Percentiles rank a stretch among this genome's conserved stretches.
These are phyloP conservation scores for Populus simonii DNA, from an alignment of 345 rosid species.

Conservation along the genomic window DNA sequence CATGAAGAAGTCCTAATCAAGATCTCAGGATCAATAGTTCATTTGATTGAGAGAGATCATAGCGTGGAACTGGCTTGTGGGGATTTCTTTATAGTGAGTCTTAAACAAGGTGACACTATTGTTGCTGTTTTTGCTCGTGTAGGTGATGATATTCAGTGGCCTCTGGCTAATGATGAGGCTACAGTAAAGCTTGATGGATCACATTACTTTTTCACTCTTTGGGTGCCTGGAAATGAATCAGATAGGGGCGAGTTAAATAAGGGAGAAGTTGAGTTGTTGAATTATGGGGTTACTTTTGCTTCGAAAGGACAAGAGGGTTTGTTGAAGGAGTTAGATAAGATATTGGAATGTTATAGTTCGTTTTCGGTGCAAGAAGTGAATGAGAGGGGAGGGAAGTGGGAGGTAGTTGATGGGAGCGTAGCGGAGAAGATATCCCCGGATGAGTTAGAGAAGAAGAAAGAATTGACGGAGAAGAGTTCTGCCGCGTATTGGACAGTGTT, in stretches of 20 bases:
- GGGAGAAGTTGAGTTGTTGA: constrained; percentile 18
- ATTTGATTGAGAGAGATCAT: constrained; percentile 26
- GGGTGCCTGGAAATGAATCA: constrained; percentile 9
- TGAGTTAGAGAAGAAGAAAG: constrained; percentile 24
- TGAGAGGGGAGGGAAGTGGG: constrained; percentile 4
- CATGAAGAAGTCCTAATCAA: constrained; percentile 18
- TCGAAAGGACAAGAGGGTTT: constrained; percentile 31
- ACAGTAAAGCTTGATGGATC: constrained; percentile 33
- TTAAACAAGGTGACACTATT: constrained; percentile 24
- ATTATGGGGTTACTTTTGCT: constrained; percentile 28
- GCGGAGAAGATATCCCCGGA: constrained; percentile 27
- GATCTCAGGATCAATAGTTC: constrained; percentile 26
- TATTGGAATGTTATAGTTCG: constrained; percentile 20
- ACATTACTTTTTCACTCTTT: constrained; percentile 30
- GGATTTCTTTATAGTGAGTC: constrained; percentile 10
- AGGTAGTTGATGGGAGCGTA: constrained; percentile 18
- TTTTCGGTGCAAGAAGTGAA: constrained; percentile 21
- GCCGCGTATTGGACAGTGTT: constrained; percentile 91
- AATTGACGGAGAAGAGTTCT: constrained; percentile 54
- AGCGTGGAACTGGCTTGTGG: constrained; percentile 30
- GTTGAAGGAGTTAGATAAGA: constrained; percentile 17
- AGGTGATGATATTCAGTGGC: constrained; percentile 29
- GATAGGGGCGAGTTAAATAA: not conserved
- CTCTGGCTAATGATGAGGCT: constrained; percentile 31
- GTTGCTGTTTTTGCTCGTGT: constrained; percentile 26